These are phyloP conservation scores for Chlamydomonas sp. DNA, from an alignment of 139 green algal species.

Conservation along the genomic window DNA sequence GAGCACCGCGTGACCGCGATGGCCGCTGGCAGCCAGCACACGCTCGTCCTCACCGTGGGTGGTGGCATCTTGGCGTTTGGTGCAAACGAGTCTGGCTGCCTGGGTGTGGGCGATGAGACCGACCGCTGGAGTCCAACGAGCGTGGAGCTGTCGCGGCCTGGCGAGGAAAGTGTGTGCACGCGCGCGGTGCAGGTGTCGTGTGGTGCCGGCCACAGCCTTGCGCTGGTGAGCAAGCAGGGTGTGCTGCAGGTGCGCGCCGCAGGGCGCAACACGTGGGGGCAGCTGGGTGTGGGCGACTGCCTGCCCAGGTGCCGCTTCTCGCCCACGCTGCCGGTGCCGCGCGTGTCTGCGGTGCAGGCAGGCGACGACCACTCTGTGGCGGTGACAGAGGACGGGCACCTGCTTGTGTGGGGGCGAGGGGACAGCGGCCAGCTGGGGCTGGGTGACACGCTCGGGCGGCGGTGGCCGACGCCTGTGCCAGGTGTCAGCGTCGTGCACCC, in stretches of 20 bases:
- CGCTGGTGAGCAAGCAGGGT: constrained; percentile 42
- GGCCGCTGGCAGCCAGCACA: constrained; percentile 61
- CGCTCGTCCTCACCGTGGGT: constrained; percentile 61
- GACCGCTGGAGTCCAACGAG: constrained; percentile 25
- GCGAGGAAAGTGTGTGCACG: constrained; percentile 25
- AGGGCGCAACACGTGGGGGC: constrained; percentile 65
- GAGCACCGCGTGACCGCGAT: constrained; percentile 62
- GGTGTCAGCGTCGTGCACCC: constrained; percentile 59
- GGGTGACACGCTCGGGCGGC: constrained; percentile 45
- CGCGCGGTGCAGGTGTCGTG: constrained; percentile 57
- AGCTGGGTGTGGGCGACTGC: constrained; percentile 63
- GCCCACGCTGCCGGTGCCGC: constrained; percentile 13
- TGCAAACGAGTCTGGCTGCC: constrained; percentile 44
- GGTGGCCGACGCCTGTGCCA: constrained; percentile 38
- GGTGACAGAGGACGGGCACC: constrained; percentile 35
- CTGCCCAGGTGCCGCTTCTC: constrained; percentile 33
- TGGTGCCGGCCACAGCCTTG: constrained; percentile 48
- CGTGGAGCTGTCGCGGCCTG: constrained; percentile 17
- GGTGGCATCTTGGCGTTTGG: constrained; percentile 61
- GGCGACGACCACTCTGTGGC: constrained; percentile 63
- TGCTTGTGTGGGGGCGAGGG: constrained; percentile 73
- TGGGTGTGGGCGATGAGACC: constrained; percentile 25
- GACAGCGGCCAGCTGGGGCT: constrained; percentile 73
- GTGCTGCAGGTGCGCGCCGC: constrained; percentile 38
- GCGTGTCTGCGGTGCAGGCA: constrained; percentile 46